Evolutionary conservation across 208 protist species (phyloP).

Genomic region (Crithidia thermophila): DNA sequence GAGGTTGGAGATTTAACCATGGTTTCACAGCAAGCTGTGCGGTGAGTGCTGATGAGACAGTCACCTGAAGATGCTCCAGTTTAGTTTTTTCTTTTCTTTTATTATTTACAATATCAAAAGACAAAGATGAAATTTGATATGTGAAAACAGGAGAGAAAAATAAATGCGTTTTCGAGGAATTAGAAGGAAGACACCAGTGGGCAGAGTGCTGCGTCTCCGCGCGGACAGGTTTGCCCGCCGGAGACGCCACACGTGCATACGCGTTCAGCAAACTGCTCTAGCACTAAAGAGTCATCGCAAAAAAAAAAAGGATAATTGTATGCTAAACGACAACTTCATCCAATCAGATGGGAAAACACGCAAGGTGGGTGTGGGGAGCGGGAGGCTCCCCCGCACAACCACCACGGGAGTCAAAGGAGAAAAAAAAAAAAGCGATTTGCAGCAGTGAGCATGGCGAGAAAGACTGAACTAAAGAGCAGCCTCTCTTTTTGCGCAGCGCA

Average conservation of each 20-base stretch:
- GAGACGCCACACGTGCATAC: neutral
- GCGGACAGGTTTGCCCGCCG: too few relatives aligned
- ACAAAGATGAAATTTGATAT: neutral
- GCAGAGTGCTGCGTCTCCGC: neutral
- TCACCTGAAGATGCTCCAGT: neutral
- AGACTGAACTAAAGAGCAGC: neutral
- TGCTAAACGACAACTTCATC: neutral
- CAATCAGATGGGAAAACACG: too few relatives aligned
- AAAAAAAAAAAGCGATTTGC: neutral
- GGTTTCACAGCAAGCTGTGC: neutral
- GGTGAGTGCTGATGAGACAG: neutral
- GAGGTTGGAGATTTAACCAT: neutral
- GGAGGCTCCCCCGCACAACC: too few relatives aligned
- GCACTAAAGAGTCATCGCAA: neutral
- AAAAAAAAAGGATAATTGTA: neutral
- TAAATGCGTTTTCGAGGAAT: constrained; percentile 15
- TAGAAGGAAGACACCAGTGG: constrained; percentile 5
- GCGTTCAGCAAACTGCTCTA: neutral
- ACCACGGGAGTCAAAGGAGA: too few relatives aligned
- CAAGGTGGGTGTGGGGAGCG: too few relatives aligned
- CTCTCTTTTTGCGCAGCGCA: neutral
- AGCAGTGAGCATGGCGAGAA: neutral
- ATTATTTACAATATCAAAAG: neutral
- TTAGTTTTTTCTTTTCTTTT: constrained; percentile 6
- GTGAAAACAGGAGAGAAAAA: neutral